Evolutionary conservation across 2,329 filamentous ascomycete genomes (phyloP).

Genomic region (Botrytis deweyae): DNA sequence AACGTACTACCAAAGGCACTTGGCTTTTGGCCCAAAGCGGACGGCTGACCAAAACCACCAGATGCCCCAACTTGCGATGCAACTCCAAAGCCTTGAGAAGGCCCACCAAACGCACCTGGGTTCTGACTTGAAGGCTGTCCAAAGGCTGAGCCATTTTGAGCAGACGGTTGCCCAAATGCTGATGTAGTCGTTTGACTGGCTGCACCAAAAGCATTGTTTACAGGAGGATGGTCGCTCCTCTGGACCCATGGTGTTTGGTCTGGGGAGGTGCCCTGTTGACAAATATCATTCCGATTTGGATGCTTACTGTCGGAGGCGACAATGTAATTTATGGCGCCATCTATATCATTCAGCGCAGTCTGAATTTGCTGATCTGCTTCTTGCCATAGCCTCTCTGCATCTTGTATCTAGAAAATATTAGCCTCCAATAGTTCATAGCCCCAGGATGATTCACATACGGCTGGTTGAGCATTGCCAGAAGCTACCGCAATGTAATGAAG

Average conservation of each 20-base stretch:
- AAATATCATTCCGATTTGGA: conserved; percentile 71
- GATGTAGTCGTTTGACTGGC: conserved; percentile 20
- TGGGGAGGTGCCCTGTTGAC: conserved; percentile 41
- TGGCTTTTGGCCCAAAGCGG: conserved; percentile 41
- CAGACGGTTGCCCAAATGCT: conserved; percentile 41
- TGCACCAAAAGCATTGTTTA: conserved; percentile 23
- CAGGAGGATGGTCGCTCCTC: conserved; percentile 38
- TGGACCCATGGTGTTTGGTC: conserved; percentile 32
- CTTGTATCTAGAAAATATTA: conserved; percentile 49
- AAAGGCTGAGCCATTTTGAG: conserved; percentile 34
- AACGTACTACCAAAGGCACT: conserved; percentile 30
- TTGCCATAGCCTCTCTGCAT: conserved; percentile 60
- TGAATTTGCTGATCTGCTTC: conserved; percentile 71
- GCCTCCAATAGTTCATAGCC: neutral
- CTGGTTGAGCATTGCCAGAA: conserved; percentile 57
- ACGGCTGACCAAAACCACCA: conserved; percentile 43
- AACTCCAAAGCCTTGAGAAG: conserved; percentile 22
- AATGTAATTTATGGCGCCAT: conserved; percentile 71
- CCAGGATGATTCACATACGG: conserved; percentile 32
- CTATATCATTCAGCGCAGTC: conserved; percentile 64
- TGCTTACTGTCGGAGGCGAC: conserved; percentile 65
- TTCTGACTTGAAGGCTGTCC: conserved; percentile 43
- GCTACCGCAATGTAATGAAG: conserved; percentile 68
- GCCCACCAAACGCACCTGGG: conserved; percentile 31
- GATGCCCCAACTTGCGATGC: conserved; percentile 33